Percentiles rank a stretch among this genome's conserved stretches.
These are phyloP conservation scores for Nannochloris sp. DNA, from an alignment of 139 green algal genomes.

Conservation along the genomic window DNA sequence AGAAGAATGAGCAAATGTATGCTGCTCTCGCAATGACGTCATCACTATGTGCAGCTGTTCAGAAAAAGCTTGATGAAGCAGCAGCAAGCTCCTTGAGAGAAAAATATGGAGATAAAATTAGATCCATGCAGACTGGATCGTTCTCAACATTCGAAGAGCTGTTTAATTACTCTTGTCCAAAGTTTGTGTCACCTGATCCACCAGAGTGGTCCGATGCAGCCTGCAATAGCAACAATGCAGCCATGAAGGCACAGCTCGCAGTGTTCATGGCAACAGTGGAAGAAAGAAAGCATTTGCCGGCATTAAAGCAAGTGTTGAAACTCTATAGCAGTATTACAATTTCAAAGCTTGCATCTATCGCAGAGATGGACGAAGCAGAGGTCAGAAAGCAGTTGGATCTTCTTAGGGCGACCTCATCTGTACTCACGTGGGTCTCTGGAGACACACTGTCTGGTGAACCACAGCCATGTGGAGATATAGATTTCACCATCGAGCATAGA, in stretches of 20 bases:
- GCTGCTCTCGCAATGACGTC: slow-evolving; percentile 76
- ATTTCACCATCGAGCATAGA: slow-evolving; percentile 21
- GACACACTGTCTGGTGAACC: slow-evolving; percentile 23
- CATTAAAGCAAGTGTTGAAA: slow-evolving; percentile 76
- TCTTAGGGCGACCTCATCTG: slow-evolving; percentile 28
- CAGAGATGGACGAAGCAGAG: slow-evolving; percentile 64
- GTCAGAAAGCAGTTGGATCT: slow-evolving; percentile 60
- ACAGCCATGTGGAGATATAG: slow-evolving; percentile 19
- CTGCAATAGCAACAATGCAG: slow-evolving; percentile 76
- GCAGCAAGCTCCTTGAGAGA: slow-evolving; percentile 47
- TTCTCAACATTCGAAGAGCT: slow-evolving; percentile 77
- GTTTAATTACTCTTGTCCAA: slow-evolving; percentile 92
- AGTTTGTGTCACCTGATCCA: slow-evolving; percentile 76
- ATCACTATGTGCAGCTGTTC: slow-evolving; percentile 64
- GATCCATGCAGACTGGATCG: slow-evolving; percentile 40
- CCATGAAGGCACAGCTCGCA: slow-evolving; percentile 80
- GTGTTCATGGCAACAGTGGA: slow-evolving; percentile 72
- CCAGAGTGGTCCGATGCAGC: slow-evolving; percentile 56
- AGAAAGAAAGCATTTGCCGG: slow-evolving; percentile 57
- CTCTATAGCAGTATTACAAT: slow-evolving; percentile 86
- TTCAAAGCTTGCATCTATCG: slow-evolving; percentile 76
- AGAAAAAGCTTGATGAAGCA: slow-evolving; percentile 59
- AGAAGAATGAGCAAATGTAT: slow-evolving; percentile 99
- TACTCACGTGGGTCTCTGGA: slow-evolving; percentile 38
- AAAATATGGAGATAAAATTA: slow-evolving; percentile 75